Evolutionary conservation across 768 basidiomycete species (phyloP).

Genomic region (Phallus indusiatus): DNA sequence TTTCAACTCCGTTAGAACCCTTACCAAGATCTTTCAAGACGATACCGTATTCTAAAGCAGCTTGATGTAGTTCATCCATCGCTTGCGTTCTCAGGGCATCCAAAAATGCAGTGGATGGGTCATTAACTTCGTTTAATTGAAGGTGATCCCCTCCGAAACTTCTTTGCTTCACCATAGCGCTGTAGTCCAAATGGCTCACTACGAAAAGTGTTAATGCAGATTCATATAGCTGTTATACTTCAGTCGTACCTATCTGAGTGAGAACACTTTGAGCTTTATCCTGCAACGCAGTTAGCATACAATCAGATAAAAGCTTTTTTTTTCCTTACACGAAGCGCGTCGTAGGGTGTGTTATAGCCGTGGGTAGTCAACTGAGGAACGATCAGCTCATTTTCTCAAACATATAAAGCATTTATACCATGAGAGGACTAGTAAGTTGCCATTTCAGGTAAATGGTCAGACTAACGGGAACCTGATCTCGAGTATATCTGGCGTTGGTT

Average conservation of each 20-base stretch:
- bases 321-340: slow-evolving; percentile 39
- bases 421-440: slow-evolving; percentile 44
- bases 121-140: slow-evolving; percentile 46
- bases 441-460: slow-evolving; percentile 80
- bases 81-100: slow-evolving; percentile 75
- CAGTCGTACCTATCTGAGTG: slow-evolving; percentile 52
- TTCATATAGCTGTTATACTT: background rate
- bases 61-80: slow-evolving; percentile 79
- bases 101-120: slow-evolving; percentile 67
- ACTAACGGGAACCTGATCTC: slow-evolving; percentile 80
- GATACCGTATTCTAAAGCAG: slow-evolving; percentile 78
- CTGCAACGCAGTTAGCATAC: background rate
- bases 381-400: background rate
- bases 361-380: slow-evolving; percentile 55
- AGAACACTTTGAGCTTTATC: slow-evolving; percentile 85
- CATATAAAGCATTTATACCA: slow-evolving; percentile 19
- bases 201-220: background rate
- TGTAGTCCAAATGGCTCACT: slow-evolving; percentile 36
- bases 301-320: background rate
- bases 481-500: slow-evolving; percentile 63
- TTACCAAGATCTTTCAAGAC: slow-evolving; percentile 68
- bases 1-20: slow-evolving; percentile 12
- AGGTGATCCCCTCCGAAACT: slow-evolving; percentile 68
- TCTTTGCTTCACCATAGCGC: slow-evolving; percentile 68
- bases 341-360: slow-evolving; percentile 77